phyloP scores from a whole-genome alignment of 2,329 filamentous ascomycete species.

The Fusarium cicatricum region DNA sequence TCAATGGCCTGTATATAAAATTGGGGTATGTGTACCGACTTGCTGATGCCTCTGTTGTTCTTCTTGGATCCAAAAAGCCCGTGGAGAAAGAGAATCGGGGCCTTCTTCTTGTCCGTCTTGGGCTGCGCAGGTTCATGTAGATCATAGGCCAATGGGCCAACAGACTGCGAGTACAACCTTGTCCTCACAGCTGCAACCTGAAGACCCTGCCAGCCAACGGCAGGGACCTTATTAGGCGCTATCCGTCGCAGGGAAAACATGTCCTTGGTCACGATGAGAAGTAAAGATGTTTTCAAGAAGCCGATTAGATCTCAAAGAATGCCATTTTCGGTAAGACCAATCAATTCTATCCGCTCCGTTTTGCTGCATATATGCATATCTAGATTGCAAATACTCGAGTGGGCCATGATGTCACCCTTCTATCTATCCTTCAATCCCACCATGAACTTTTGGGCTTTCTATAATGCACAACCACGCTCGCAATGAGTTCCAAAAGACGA shows the following conservation, averaged over 20 bases:
- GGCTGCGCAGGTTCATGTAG: constrained; percentile 66
- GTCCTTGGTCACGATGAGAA: constrained; percentile 7
- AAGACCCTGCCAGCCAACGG: constrained; percentile 2
- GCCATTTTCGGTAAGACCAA: constrained; percentile 28
- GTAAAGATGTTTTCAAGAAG: constrained; percentile 17
- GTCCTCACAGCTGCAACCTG: not conserved
- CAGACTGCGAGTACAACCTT: constrained; percentile 34
- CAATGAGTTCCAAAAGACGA: not conserved
- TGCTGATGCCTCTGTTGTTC: constrained; percentile 94
- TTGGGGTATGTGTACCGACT: constrained; percentile 63
- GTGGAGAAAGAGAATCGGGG: constrained; percentile 87
- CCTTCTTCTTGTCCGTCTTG: constrained; percentile 49
- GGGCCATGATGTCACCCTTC: constrained; percentile 27
- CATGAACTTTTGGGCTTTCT: not conserved
- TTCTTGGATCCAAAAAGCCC: constrained; percentile 95
- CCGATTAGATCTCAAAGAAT: constrained; percentile 34
- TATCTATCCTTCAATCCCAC: constrained; percentile 3
- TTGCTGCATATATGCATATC: constrained; percentile 38
- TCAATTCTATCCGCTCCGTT: constrained; percentile 14
- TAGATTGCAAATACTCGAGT: constrained; percentile 3
- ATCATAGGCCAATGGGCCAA: constrained; percentile 66
- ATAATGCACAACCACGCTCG: not conserved
- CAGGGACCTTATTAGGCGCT: constrained; percentile 7
- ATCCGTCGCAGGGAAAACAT: constrained; percentile 33
- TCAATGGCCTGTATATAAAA: not conserved